Base-by-base conservation (phyloP, 257 asterid species). In the Solanum raphanifolium region DNA sequence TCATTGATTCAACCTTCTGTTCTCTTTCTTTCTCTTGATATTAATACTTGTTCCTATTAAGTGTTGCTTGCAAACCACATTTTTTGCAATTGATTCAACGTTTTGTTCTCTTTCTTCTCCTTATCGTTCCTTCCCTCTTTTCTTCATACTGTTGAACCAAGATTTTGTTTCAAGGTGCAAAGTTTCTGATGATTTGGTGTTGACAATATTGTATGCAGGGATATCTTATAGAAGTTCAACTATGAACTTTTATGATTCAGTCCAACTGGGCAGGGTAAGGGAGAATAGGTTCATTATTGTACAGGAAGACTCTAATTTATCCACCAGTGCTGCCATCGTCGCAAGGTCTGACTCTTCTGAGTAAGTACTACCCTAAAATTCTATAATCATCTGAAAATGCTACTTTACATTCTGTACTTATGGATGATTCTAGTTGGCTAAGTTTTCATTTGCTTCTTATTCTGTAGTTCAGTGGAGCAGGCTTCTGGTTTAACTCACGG, bases 221-320 rank as follows among this genome's bases (percentile, higher is more conserved):
- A 89, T 92, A 65, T 88, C 91, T 15, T 90, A 91, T 48, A 82
- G 91, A 89, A 72, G 85, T 86, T 62, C 91, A 15, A 52, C 88
- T 48, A 48, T 79, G 25, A 88, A 86, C 68, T 76, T 87, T 55
- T 78, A 68, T 73, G 83, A 88, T 29, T 31, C 91, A 34, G 48
- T 81, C 32, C 86, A 85, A 34, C 35, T 87, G 4, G 66, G 79
- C 36, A 86, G 69, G 43, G 25, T 62, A 55, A 82, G 21, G 39
- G 89, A 86, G 29, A 83, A 66, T 87, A 86, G 82, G 36, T 82
- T 88, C 66, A n/a, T 85, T 23, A 72, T 78, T 87, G 89, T 81
- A 55, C 89, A 87, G 86, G 83, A 86, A 36, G 81, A 38, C 48
- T 71, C 41, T 35, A 88, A 73, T 29, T 65, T 75, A n/a, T 83